Base-by-base conservation (phyloP, 306 rosid genomes). In the Prinsepia uniflora region DNA sequence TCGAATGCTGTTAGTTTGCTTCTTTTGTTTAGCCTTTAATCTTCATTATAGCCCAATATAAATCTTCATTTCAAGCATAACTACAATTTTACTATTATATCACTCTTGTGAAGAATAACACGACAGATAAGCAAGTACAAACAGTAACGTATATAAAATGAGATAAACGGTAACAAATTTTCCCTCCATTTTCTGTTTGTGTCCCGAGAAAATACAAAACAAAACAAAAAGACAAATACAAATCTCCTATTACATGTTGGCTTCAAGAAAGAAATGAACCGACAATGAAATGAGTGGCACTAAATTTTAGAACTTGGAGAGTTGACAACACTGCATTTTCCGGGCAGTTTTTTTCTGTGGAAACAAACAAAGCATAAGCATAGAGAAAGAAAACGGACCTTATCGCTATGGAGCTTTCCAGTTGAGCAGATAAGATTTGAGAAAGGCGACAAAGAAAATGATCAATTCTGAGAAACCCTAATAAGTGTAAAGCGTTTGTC, bases 371-470 rank as follows among this genome's bases (percentile, higher is more conserved):
- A 6, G 43, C 11, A 7, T 6, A 70, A 67, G 55, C 11, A 7
- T 6, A 70, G 63, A 49, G 65, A 40, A 40, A 36, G 49, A 78
- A 54, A 68, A 56, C 74, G 10, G 2, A 81, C 85, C 84, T 65
- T 63, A 68, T 39, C 6, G 46, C 36, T 63, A 3, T 13, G 59
- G 12, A 50, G 36, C 53, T 69, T 47, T 67, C 72, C 46, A 55
- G 63, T 41, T 19, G 72, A 18, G 20, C 61, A 4, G 39, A 56
- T 9, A 20, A 56, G 20, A 15, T 11, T 44, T n/a, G n/a, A 17
- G 18, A 44, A 10, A 12, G 3, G 40, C 52, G 13, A 30, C n/a
- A 7, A 49, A 15, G 55, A 15, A 13, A 49, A 49, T 49, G 55
- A 30, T 30, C n/a, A 19, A 19, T 20, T 56, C 56, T 4, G 56